Base-by-base conservation (phyloP, 106 monocot genomes). In the Apostasia shenzhenica region DNA sequence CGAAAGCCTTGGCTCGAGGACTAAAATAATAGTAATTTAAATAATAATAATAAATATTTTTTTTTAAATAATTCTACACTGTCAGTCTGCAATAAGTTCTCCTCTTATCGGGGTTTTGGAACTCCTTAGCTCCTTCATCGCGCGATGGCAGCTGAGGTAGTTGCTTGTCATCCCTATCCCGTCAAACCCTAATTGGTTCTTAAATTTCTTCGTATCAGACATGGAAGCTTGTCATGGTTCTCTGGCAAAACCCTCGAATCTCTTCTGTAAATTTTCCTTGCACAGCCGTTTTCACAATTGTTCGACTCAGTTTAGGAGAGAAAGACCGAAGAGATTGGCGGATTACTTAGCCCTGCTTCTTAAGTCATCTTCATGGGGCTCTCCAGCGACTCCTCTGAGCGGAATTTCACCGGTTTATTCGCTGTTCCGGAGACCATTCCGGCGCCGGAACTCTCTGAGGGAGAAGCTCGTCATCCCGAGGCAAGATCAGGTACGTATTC, bases 361-460 rank as follows among this genome's bases (percentile, higher is more conserved):
- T 13, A 78, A 80, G 48, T 40, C 70, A 48, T 70, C 63, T 37
- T 75, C 69, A 65, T 60, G 74, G 48, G 59, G 69, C 1, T 38
- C 2, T 51, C 48, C 44, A 5, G 11, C 37, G 12, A 52, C 48
- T 48, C 40, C 40, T 14, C 13, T 69, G 11, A 48, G 61, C 38
- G 47, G 9, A 6, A 52, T 41, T 14, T 9, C 66, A 6, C 59
- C 5, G 1, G 41, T 73, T n/a, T 76, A 57, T 44, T 69, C 79
- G 7, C 55, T 55, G 41, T 64, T 67, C n/a, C 67, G 61, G 52
- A 59, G 78, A 43, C 64, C 41, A 1, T n/a, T 61, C 11, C 65
- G 66, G 72, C 82, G 82, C 5, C 79, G 85, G 62, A 87, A 87
- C 59, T 45, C 69, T n/a, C 67, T 86, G 53, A 69, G 87, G 70